Evolutionary conservation across 2,329 filamentous ascomycete species (phyloP).

Genomic region (Ascochyta fabae): DNA sequence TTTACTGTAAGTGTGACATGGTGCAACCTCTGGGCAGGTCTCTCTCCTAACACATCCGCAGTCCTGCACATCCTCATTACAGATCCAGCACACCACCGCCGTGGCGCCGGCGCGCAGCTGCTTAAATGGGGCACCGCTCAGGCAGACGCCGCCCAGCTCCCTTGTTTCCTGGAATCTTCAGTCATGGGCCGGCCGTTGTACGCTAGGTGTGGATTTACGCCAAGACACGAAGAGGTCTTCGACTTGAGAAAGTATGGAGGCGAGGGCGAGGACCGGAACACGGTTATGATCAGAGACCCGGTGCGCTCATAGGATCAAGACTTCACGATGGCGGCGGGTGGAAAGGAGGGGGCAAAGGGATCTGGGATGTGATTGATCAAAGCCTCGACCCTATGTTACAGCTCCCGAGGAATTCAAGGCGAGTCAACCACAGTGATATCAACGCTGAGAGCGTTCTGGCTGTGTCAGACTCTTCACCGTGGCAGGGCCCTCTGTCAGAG

Average conservation of each 20-base stretch:
- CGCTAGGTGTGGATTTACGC: constrained; percentile 37
- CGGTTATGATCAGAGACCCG: constrained; percentile 41
- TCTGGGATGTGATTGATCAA: too few species aligned
- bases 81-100: constrained; percentile 50
- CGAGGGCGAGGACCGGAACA: constrained; percentile 36
- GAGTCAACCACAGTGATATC: too few species aligned
- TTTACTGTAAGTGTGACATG: constrained; percentile 35
- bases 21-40: neutral
- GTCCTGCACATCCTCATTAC: constrained; percentile 44
- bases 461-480: too few species aligned
- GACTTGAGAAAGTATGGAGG: constrained; percentile 40
- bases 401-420: too few species aligned
- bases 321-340: too few species aligned
- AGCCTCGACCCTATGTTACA: too few species aligned
- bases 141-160: constrained; percentile 50
- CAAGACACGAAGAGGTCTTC: constrained; percentile 28
- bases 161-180: constrained; percentile 52
- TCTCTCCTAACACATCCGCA: constrained; percentile 3
- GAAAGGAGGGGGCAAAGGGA: too few species aligned
- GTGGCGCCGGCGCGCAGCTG: constrained; percentile 50
- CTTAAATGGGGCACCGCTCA: constrained; percentile 49
- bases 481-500: too few species aligned
- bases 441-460: too few species aligned
- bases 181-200: constrained; percentile 52
- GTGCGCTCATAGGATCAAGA: neutral